Base-by-base conservation (phyloP, 169 alveolate species). In the Cyclospora cayetanensis region DNA sequence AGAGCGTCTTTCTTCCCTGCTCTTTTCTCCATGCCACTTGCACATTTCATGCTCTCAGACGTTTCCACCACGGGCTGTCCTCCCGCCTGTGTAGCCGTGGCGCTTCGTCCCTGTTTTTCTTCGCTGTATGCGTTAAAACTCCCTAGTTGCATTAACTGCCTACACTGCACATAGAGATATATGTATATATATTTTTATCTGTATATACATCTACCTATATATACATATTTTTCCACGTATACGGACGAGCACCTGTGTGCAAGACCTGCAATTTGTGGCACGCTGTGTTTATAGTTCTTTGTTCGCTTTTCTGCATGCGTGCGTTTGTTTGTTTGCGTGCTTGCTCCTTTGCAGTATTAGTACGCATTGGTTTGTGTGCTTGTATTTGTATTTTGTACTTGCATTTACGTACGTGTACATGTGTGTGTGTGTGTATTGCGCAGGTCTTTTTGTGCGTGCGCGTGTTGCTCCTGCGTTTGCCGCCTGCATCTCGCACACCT, bases 381-480 rank as follows among this genome's bases (percentile, higher is more conserved):
- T 46, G 60, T 46, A n/a, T n/a, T n/a, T n/a, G n/a, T n/a, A n/a
- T n/a, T n/a, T n/a, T n/a, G n/a, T n/a, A n/a, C n/a, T n/a, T n/a
- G 29, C 50, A n/a, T 7, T 55, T 9, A 9, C 74, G 88, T 77
- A 37, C 20, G 18, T 27, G 18, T 27, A 27, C 85, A 42, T 27
- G 66, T 18, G 20, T 55, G 31, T 18, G 95, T 82, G 31, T 85
- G 52, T 50, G 65, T 77, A 25, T 85, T 84, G 20, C 50, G 63
- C 94, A 94, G 88, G 95, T 94, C 27, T 53, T 94, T n/a, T 52
- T 94, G 43, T 92, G 95, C 50, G 83, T 94, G 20, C 89, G 96
- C 46, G 96, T 94, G 35, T 85, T 94, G 29, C 76, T 94, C 55
- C 86, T 94, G 63, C 72, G 92, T 35, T 90, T 94, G 22, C 89